Evolutionary conservation across 106 monocot species (phyloP), one percentile per base, ranked within the genome.

Genomic region (Allium sativum): DNA sequence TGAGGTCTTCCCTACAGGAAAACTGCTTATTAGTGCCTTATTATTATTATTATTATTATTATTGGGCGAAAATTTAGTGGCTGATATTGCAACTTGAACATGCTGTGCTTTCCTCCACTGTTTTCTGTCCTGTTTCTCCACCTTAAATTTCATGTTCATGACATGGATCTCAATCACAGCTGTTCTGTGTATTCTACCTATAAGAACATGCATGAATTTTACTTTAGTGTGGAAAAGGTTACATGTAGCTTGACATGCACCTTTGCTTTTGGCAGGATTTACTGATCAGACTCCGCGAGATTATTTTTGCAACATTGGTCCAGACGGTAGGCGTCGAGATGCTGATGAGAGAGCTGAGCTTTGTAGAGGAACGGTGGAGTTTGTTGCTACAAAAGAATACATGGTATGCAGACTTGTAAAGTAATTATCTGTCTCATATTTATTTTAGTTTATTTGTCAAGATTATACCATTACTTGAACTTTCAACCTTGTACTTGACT

Each of bases 291-390:
- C 98, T 48, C 88, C 98, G 44, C 78, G 92, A 54, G 98, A 99
- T 31, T 99, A 99, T 64, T 80, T 68, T 31, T 92, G 92, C 64
- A 88, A 99, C 73, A 72, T 99, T 46, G 98, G 92, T 15, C 92
- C 92, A 53, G 92, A 99, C 81, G 87, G 84, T 45, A 85, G 98
- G 71, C 77, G 98, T 6, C 87, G 84, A n/a, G 98, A 99, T 88
- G 98, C 88, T 60, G 92, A 92, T 79, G 98, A 92, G 80, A 84
- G 98, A 56, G 92, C 92, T 68, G 98, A 99, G 58, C 54, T 99
- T 42, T 99, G 88, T 64, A 85, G 92, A 82, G 98, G 98, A 70
- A 79, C 92, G n/a, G 92, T 99, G 72, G 98, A 99, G 76, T 99
- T 99, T 88, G 82, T 99, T 69, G 98, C 98, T 59, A 88, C 92